A percentile compares a stretch with the other conserved stretches of the same genome.
phyloP scores from a whole-genome alignment of 495 filamentous ascomycete species.

The Parathielavia hyrcaniae region DNA sequence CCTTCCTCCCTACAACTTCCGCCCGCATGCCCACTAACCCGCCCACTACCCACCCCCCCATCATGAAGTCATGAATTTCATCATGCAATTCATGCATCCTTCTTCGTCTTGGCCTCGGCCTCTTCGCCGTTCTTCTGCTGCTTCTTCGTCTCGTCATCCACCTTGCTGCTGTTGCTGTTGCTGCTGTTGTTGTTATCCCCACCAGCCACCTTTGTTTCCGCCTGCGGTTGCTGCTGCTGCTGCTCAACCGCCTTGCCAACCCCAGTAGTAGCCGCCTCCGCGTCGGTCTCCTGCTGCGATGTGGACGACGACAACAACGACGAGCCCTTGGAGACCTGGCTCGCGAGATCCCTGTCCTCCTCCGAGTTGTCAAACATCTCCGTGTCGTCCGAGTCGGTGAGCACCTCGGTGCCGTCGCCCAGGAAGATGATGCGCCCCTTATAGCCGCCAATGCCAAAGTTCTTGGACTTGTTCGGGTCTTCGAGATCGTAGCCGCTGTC shows the following conservation, averaged over 20 bases:
- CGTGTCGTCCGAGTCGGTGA: conserved; percentile 77
- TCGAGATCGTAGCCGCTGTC: conserved; percentile 85
- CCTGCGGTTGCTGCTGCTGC: background rate
- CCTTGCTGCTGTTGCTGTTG: conserved; percentile 7
- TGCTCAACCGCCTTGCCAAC: background rate
- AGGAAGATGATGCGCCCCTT: conserved; percentile 85
- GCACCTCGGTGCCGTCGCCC: conserved; percentile 85
- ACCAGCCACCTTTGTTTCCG: background rate
- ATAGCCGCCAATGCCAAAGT: conserved; percentile 54
- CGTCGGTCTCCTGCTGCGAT: conserved; percentile 1
- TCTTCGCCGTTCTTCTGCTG: conserved; percentile 1
- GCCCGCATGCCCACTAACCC: too few species aligned
- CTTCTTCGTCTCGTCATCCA: too few species aligned
- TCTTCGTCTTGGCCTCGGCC: background rate
- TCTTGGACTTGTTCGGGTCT: conserved; percentile 52
- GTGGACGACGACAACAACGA: conserved; percentile 24
- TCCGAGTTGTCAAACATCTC: conserved; percentile 89
- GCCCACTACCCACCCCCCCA: background rate
- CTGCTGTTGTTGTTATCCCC: too few species aligned
- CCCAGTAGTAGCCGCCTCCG: background rate
- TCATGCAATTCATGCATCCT: conserved; percentile 1
- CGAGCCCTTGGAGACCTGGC: conserved; percentile 44
- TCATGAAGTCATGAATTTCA: conserved; percentile 1
- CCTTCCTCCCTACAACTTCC: background rate
- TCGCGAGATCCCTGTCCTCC: conserved; percentile 68